Base-by-base conservation (phyloP, 1,139 yeast species). In the Saccharomycopsis hybrid region DNA sequence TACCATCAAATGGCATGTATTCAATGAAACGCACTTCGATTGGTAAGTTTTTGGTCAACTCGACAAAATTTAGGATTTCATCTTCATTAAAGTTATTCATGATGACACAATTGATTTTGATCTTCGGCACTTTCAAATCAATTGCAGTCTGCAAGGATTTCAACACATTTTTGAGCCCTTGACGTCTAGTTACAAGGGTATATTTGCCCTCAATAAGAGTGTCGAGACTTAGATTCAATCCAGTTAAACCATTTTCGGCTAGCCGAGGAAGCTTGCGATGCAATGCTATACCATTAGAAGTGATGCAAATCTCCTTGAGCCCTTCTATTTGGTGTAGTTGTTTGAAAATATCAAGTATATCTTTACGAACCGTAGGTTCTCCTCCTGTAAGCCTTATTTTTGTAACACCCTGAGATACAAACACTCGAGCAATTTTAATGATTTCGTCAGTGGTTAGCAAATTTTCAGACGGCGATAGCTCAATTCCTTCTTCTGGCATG, bases 1-100 rank as follows among this genome's bases (percentile, higher is more conserved):
- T 75, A 2, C 80, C 80, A 52, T 66, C 74, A 57, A 75, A 75
- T 3, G 80, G 80, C 80, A 75, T 75, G 59, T 74, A 75, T 57
- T 75, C 80, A 40, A 75, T 75, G 57, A 75, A 75, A 46, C 80
- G 64, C 33, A 75, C 71, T 53, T 75, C 78, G 3, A 75, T 54
- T 2, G 70, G 68, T 40, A 61, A 58, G 41, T 65, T 60, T 45
- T 60, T 58, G 3, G 76, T 66, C 47, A 75, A 52, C 27, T 63
- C 64, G 2, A 73, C 74, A 59, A 75, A 75, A 52, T 72, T 69
- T 28, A 66, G 53, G 4, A 75, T 65, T 57, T 75, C 80, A 56
- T 74, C 78, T 37, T 75, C 79, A 52, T 75, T 75, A 47, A 71
- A 55, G n/a, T 70, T 70, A 38, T 71, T 65, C 71, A 75, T 70